Base-by-base conservation (phyloP, 768 basidiomycete species). In the Hebeloma cylindrosporum region DNA sequence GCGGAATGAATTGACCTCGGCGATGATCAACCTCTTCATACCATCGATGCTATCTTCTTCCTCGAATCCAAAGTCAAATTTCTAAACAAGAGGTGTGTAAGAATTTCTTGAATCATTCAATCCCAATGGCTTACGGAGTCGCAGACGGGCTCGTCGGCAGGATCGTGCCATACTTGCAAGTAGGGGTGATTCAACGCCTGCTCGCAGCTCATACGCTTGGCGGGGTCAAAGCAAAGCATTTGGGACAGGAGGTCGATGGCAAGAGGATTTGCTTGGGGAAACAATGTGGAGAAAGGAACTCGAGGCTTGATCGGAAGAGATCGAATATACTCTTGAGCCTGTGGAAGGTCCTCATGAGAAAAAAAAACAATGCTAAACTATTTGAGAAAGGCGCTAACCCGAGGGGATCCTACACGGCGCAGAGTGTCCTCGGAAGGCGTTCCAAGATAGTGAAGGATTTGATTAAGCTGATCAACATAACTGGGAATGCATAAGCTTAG, bases 261-360 rank as follows among this genome's bases (percentile, higher is more conserved):
- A 20, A 88, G 77, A 1, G 94, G 91, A 62, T 96, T 96, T 9
- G 94, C 96, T 37, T 85, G 80, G 1, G 96, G 96, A 75, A 92
- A 98, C 20, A 98, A 75, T 22, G 87, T 88, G 20, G 85, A 78
- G 70, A 97, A 97, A 0, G 89, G 85, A 17, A 98, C 89, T 20
- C 92, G 82, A 20, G 95, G 93, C 68, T 93, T 93, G 74, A 95
- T 98, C 17, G 96, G 96, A 21, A 99, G 77, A 18, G 93, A 96
- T 40, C 96, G 88, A 58, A 99, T 99, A 63, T 99, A 99, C 59
- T 96, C 93, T 73, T 95, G 93, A 0, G 93, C 93, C 91, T 93
- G 56, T 13, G 21, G 34, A 30, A 37, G 39, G 43, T 44, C 17
- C 31, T 30, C 36, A 35, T 43, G 32, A 3, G 16, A 26, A 35